Evolutionary conservation across 2,329 filamentous ascomycete species (phyloP), one percentile per base, ranked within the genome.

Genomic region (Penicillium sp.): DNA sequence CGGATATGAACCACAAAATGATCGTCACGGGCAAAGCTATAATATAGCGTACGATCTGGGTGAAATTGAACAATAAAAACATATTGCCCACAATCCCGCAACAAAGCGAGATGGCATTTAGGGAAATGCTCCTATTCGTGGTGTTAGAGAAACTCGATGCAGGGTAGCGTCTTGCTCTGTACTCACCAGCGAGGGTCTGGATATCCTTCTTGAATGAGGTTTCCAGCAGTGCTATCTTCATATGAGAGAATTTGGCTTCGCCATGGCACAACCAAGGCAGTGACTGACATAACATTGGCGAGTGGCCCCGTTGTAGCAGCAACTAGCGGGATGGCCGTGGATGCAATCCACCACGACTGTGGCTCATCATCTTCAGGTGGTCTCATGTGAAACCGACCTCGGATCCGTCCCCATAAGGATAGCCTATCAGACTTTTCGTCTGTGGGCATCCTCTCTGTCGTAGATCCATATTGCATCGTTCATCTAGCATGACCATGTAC

Each of bases 21-120:
- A 97, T 96, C 1, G 91, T 95, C 22, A 90, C 80, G 1, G 92
- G 92, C 57, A 96, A 83, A 1, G 92, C 90, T 38, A 96, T 79
- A 18, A 87, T 86, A 70, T 96, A 96, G 49, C 90, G 84, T 7
- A 96, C 82, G 6, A 86, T 81, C 55, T 85, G 83, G 0, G 91
- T 89, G 81, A 97, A 96, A 74, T 96, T 96, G 63, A 94, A 83
- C 1, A 97, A 80, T 1, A 97, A 81, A 59, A 91, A 92, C 1
- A 90, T 61, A 65, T 97, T 97, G 8, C 92, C 89, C 1, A 87
- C 72, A 32, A 96, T 77, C 16, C 92, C 92, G 57, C 90, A 83
- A 18, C 77, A 84, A 5, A 97, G 81, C 59, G 93, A 92, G 2
- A 87, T 79, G 3, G 88, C 89, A 67, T 97, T 97, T 64, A 95